Conservation (phyloP, 805 yeast genomes). For the Candida jianshihensis region DNA sequence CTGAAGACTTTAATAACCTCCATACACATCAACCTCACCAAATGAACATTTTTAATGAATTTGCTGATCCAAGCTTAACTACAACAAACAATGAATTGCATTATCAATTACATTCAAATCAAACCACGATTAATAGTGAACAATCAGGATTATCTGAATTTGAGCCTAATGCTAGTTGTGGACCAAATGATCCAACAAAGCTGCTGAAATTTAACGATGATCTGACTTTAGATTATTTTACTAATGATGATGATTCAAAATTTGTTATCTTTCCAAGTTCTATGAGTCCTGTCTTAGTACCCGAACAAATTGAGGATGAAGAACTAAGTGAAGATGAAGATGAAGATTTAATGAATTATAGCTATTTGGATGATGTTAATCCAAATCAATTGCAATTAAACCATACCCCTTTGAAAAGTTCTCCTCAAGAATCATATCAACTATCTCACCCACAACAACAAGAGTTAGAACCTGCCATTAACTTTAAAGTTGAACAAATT, state of each 20-base stretch:
- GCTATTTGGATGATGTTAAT: neutral
- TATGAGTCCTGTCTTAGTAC: conserved; percentile 15
- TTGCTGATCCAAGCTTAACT: conserved; percentile 21
- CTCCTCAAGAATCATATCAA: neutral
- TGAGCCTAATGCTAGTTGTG: neutral
- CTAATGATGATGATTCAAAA: conserved; percentile 17
- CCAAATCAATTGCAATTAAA: neutral
- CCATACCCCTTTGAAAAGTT: too few relatives aligned
- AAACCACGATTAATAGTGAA: neutral
- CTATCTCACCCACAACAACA: neutral
- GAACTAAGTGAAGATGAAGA: conserved; percentile 21
- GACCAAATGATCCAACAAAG: conserved; percentile 2
- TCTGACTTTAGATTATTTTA: conserved; percentile 18
- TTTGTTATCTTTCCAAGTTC: conserved; percentile 16
- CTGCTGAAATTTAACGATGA: conserved; percentile 24
- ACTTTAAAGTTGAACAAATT: neutral
- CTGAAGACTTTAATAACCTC: conserved; percentile 3
- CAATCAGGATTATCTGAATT: neutral
- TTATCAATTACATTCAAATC: neutral
- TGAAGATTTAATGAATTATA: conserved; percentile 3
- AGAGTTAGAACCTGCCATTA: neutral
- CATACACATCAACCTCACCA: conserved; percentile 2
- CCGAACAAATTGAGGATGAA: conserved; percentile 21
- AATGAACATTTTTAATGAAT: conserved; percentile 17
- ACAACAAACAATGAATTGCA: conserved; percentile 11